Evolutionary conservation across 495 filamentous ascomycete genomes (phyloP).

Genomic region (Pyrenula massariospora): DNA sequence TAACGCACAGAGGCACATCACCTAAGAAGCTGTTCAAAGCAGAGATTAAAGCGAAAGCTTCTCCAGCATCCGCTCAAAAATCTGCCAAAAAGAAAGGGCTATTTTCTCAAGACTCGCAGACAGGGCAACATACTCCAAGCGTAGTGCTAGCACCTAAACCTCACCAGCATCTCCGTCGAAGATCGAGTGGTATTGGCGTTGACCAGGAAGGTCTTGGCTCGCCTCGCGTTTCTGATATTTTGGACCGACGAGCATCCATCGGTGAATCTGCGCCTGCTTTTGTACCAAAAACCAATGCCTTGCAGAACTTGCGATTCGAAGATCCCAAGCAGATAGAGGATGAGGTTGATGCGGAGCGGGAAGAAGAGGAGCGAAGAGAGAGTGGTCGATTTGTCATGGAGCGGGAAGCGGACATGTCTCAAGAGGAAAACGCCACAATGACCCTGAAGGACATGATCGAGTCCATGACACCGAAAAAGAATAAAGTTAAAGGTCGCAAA

Average conservation of each 20-base stretch:
- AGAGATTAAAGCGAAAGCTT: constrained; percentile 23
- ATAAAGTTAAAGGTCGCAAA: constrained; percentile 53
- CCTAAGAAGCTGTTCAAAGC: constrained; percentile 42
- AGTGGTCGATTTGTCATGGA: constrained; percentile 40
- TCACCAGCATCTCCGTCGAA: constrained; percentile 29
- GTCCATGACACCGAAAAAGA: constrained; percentile 67
- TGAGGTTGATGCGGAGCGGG: constrained; percentile 57
- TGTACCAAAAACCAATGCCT: constrained; percentile 21
- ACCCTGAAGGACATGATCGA: constrained; percentile 68
- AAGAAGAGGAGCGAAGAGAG: constrained; percentile 49
- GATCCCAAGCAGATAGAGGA: constrained; percentile 54
- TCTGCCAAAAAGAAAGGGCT: constrained; percentile 31
- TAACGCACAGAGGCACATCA: constrained; percentile 33
- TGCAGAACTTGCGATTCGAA: constrained; percentile 46
- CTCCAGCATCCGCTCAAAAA: constrained; percentile 21
- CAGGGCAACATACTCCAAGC: constrained; percentile 48
- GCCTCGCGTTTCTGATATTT: constrained; percentile 58
- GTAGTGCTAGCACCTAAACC: constrained; percentile 47
- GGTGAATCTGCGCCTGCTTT: constrained; percentile 54
- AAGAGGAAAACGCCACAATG: constrained; percentile 45
- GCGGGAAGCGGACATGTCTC: constrained; percentile 24
- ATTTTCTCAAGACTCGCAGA: constrained; percentile 45
- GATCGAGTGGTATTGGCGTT: constrained; percentile 62
- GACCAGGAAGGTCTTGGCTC: constrained; percentile 70
- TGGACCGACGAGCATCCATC: constrained; percentile 63